Conservation (phyloP, 2,329 filamentous ascomycete genomes). For the Trichoderma sp. region DNA sequence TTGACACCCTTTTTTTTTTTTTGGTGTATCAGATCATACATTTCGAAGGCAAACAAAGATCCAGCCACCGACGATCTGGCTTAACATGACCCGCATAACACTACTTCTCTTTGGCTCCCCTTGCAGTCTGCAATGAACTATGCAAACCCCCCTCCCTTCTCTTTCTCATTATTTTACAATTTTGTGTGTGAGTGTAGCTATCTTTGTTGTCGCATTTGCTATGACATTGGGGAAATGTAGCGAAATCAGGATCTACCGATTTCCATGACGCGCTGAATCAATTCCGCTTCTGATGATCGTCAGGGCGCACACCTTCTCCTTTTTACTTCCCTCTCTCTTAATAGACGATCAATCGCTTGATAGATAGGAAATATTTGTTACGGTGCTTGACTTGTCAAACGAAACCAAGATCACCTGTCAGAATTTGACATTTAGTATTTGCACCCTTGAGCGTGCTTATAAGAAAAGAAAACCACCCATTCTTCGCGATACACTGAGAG, state of each 20-base stretch:
- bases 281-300: slow-evolving; percentile 7
- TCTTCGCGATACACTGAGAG: background rate
- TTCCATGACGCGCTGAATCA: background rate
- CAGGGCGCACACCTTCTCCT: slow-evolving; percentile 8
- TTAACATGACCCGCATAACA: slow-evolving; percentile 9
- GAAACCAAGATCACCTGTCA: background rate
- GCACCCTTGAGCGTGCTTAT: background rate
- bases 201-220: background rate
- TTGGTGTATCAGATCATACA: background rate
- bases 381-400: background rate
- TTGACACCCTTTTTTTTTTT: background rate
- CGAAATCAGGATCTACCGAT: slow-evolving; percentile 21
- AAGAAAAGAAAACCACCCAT: background rate
- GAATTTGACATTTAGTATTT: too few species aligned
- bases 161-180: background rate
- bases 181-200: background rate
- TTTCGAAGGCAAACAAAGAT: background rate
- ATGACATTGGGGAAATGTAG: background rate
- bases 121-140: background rate
- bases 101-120: background rate
- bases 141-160: background rate
- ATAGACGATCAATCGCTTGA: background rate
- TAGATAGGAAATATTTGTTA: background rate
- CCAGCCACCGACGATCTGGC: slow-evolving; percentile 10
- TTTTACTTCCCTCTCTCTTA: background rate